Evolutionary conservation across 2,329 filamentous ascomycete genomes (phyloP).

Genomic region (Cylindrodendrum hubeiense): DNA sequence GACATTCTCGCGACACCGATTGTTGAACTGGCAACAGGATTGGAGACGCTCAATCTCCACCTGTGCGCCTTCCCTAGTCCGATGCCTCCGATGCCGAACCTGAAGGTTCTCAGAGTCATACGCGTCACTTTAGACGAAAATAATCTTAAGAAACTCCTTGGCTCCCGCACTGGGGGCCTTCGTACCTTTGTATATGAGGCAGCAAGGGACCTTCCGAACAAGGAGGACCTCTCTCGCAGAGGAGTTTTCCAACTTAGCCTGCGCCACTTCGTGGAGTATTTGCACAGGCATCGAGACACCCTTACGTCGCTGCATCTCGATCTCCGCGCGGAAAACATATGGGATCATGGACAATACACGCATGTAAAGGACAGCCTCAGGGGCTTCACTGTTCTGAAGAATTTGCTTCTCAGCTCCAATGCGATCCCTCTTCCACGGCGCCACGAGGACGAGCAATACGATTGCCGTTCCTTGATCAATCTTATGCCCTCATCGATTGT

Average conservation of each 20-base stretch:
- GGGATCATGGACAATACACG: too few species aligned
- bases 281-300: not conserved
- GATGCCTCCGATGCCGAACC: not conserved
- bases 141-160: not conserved
- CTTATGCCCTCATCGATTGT: not conserved
- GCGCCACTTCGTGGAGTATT: too few species aligned
- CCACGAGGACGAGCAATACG: not conserved
- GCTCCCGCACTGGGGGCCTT: not conserved
- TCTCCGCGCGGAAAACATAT: too few species aligned
- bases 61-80: too few species aligned
- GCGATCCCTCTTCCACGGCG: not conserved
- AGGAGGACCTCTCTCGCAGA: too few species aligned
- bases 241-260: too few species aligned
- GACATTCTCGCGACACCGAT: not conserved
- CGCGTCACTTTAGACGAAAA: not conserved
- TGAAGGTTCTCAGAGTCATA: slow-evolving; percentile 1
- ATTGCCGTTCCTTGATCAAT: too few species aligned
- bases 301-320: slow-evolving; percentile 3
- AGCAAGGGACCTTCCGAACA: not conserved
- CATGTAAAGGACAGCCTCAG: too few species aligned
- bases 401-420: slow-evolving; percentile 1
- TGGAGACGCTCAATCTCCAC: slow-evolving; percentile 14
- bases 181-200: slow-evolving; percentile 5
- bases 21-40: not conserved
- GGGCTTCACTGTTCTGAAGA: not conserved